Evolutionary conservation across 2,329 filamentous ascomycete species (phyloP).

Genomic region (Exserohilum turcica): DNA sequence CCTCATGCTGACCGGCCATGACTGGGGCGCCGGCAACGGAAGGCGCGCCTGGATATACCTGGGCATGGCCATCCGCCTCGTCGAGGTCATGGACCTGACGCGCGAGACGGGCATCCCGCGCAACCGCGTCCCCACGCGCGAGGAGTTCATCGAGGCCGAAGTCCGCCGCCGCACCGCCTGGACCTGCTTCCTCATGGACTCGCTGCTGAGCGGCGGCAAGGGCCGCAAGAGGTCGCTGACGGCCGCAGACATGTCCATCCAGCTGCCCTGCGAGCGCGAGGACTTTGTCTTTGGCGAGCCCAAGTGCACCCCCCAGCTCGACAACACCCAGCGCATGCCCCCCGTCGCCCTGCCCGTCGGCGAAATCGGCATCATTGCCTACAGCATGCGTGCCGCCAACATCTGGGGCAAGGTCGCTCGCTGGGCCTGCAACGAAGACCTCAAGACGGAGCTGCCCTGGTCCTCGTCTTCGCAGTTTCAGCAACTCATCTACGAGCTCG

Average conservation of each 20-base stretch:
- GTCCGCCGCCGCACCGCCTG: conserved; percentile 49
- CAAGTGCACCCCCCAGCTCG: conserved; percentile 43
- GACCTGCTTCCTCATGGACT: conserved; percentile 53
- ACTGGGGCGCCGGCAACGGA: conserved; percentile 54
- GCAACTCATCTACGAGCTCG: conserved; percentile 42
- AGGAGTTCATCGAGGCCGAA: conserved; percentile 50
- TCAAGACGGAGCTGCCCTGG: conserved; percentile 48
- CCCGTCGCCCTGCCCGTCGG: conserved; percentile 35
- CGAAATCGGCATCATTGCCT: conserved; percentile 47
- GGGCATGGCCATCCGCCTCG: conserved; percentile 50
- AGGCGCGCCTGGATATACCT: conserved; percentile 50
- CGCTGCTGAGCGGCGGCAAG: conserved; percentile 49
- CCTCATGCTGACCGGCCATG: conserved; percentile 53
- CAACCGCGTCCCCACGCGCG: conserved; percentile 41
- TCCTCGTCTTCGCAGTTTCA: conserved; percentile 44
- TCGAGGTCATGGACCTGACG: conserved; percentile 49
- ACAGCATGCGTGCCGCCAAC: conserved; percentile 48
- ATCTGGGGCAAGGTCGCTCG: conserved; percentile 50
- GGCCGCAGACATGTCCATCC: conserved; percentile 46
- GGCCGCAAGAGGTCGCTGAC: conserved; percentile 46
- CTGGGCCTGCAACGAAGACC: conserved; percentile 47
- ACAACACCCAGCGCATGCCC: conserved; percentile 40
- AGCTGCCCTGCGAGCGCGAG: conserved; percentile 49
- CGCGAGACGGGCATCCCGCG: conserved; percentile 42
- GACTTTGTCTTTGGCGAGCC: conserved; percentile 49